Evolutionary conservation across 2,329 filamentous ascomycete species (phyloP).

Genomic region (Polychaeton citri): DNA sequence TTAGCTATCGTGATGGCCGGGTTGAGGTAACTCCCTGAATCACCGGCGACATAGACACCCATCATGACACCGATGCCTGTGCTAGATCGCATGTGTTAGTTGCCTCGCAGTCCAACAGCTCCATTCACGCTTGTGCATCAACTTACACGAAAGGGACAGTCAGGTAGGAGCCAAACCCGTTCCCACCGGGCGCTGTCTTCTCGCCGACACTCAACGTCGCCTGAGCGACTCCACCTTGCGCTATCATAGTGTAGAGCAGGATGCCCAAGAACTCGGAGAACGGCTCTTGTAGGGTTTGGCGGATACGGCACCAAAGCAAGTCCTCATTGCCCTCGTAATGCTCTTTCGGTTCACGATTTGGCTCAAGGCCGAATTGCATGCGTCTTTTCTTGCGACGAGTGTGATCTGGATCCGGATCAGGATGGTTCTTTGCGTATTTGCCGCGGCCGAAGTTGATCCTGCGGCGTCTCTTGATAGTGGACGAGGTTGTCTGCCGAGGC

Average conservation of each 20-base stretch:
- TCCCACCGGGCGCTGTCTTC: conserved; percentile 1
- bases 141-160: conserved; percentile 1
- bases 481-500: background rate
- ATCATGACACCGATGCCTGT: background rate
- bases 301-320: conserved; percentile 1
- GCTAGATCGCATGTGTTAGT: background rate
- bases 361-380: background rate
- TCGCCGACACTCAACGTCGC: conserved; percentile 1
- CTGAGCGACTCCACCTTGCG: conserved; percentile 1
- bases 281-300: conserved; percentile 1
- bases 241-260: conserved; percentile 1
- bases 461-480: background rate
- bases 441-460: background rate
- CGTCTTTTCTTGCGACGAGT: background rate
- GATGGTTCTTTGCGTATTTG: background rate
- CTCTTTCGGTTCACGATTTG: background rate
- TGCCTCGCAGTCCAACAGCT: too few species aligned
- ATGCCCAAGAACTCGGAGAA: conserved; percentile 2
- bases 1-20: conserved; percentile 59
- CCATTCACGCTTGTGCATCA: too few species aligned
- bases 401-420: background rate
- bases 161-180: conserved; percentile 1
- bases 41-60: conserved; percentile 2
- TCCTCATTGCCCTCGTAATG: conserved; percentile 1
- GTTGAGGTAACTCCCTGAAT: conserved; percentile 4